These are phyloP conservation scores for Oryza punctata DNA, from an alignment of 176 grass and related monocot genomes.

Conservation along the genomic window DNA sequence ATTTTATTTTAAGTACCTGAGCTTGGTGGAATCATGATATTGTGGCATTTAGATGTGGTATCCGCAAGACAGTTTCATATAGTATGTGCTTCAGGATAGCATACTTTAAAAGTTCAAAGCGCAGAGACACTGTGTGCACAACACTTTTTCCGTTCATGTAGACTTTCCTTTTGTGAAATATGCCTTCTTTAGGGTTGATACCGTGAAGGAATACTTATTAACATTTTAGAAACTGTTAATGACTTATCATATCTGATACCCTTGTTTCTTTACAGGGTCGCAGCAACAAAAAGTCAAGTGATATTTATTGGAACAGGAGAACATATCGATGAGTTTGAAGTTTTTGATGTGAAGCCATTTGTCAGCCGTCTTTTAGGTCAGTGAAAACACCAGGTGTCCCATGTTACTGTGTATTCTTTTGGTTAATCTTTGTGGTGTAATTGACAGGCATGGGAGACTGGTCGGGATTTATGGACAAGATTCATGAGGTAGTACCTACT, in stretches of 20 bases:
- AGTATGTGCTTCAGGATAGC: slow-evolving; percentile 12
- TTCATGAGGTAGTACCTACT: slow-evolving; percentile 85
- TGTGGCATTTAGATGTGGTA: not conserved
- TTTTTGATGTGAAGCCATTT: slow-evolving; percentile 95
- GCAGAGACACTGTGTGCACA: not conserved
- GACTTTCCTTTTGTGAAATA: not conserved
- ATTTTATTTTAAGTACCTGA: not conserved
- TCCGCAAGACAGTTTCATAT: not conserved
- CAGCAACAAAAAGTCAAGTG: slow-evolving; percentile 92
- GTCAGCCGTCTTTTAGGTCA: slow-evolving; percentile 85
- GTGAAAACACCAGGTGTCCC: slow-evolving; percentile 27
- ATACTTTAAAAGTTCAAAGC: not conserved
- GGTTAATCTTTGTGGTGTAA: slow-evolving; percentile 11
- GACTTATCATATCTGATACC: slow-evolving; percentile 2
- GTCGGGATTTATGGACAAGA: slow-evolving; percentile 94
- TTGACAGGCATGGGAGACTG: slow-evolving; percentile 83
- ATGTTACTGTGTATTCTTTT: slow-evolving; percentile 25
- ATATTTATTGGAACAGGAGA: slow-evolving; percentile 99
- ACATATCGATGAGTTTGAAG: slow-evolving; percentile 85
- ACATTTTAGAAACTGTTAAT: not conserved
- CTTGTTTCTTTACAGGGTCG: slow-evolving; percentile 62
- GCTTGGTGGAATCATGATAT: slow-evolving; percentile 11
- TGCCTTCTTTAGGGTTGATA: not conserved
- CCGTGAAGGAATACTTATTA: not conserved
- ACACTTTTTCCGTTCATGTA: not conserved